phyloP scores from a whole-genome alignment of 1,284 basidiomycete genomes.

The Cryptococcus neoformans region DNA sequence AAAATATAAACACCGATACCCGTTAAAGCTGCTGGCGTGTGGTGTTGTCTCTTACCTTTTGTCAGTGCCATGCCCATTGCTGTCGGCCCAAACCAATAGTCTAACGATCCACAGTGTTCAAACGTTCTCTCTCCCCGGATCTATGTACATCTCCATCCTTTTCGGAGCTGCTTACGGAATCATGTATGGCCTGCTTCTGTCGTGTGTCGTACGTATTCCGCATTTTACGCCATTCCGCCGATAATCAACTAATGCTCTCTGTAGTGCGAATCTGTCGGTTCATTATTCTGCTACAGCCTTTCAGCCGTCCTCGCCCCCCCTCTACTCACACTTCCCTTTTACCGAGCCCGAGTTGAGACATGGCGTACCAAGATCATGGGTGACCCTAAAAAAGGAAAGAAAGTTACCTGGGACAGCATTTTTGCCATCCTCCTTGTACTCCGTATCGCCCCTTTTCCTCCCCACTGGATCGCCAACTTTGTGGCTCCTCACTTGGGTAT shows the following conservation, averaged over 20 bases:
- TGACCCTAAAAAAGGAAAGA: slow-evolving; percentile 40
- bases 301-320: slow-evolving; percentile 86
- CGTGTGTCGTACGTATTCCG: slow-evolving; percentile 61
- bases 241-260: background rate
- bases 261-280: slow-evolving; percentile 81
- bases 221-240: background rate
- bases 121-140: slow-evolving; percentile 93
- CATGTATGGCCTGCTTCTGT: slow-evolving; percentile 80
- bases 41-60: slow-evolving; percentile 89
- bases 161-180: slow-evolving; percentile 96
- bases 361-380: slow-evolving; percentile 51
- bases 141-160: slow-evolving; percentile 97
- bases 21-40: slow-evolving; percentile 72
- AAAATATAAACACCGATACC: slow-evolving; percentile 83
- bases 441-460: slow-evolving; percentile 80
- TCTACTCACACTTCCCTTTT: slow-evolving; percentile 76
- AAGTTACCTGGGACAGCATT: slow-evolving; percentile 43
- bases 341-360: slow-evolving; percentile 52
- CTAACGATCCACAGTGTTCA: slow-evolving; percentile 63
- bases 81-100: slow-evolving; percentile 3
- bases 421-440: slow-evolving; percentile 81
- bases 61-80: slow-evolving; percentile 55
- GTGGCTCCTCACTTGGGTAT: slow-evolving; percentile 93
- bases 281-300: slow-evolving; percentile 88
- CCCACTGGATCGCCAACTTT: slow-evolving; percentile 95